These are phyloP conservation scores for Botrytis medusae DNA, from an alignment of 2,329 filamentous ascomycete species.

Conservation along the genomic window DNA sequence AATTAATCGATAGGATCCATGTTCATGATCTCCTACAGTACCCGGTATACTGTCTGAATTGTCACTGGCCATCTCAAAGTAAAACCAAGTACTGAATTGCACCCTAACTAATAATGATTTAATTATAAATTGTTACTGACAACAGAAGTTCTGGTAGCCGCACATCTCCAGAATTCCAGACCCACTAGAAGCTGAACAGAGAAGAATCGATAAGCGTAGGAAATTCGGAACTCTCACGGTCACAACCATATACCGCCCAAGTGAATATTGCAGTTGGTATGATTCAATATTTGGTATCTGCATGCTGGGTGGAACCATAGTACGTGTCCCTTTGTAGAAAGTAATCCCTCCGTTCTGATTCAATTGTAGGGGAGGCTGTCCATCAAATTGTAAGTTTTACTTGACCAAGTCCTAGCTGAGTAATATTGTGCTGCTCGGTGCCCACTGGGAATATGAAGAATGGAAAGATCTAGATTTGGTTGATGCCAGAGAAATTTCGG, in stretches of 20 bases:
- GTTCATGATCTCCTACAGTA: too few species aligned
- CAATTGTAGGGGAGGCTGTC: too few species aligned
- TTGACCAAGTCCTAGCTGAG: background rate
- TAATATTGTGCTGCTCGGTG: background rate
- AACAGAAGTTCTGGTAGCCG: background rate
- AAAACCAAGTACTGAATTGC: background rate
- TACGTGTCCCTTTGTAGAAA: background rate
- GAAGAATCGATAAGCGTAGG: background rate
- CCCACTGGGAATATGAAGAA: background rate
- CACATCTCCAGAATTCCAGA: background rate
- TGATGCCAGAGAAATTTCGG: background rate
- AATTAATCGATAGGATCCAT: background rate
- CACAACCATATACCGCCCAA: background rate
- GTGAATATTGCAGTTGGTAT: background rate
- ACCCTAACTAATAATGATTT: too few species aligned
- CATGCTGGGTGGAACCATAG: background rate
- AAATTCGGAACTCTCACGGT: background rate
- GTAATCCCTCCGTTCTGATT: background rate
- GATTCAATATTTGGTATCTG: background rate
- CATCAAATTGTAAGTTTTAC: background rate
- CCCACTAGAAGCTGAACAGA: background rate
- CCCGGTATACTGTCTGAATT: background rate
- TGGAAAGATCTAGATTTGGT: background rate
- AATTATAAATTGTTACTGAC: background rate
- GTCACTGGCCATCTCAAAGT: background rate